phyloP scores from a whole-genome alignment of 1,139 yeast species.

The Taphrina pruni region DNA sequence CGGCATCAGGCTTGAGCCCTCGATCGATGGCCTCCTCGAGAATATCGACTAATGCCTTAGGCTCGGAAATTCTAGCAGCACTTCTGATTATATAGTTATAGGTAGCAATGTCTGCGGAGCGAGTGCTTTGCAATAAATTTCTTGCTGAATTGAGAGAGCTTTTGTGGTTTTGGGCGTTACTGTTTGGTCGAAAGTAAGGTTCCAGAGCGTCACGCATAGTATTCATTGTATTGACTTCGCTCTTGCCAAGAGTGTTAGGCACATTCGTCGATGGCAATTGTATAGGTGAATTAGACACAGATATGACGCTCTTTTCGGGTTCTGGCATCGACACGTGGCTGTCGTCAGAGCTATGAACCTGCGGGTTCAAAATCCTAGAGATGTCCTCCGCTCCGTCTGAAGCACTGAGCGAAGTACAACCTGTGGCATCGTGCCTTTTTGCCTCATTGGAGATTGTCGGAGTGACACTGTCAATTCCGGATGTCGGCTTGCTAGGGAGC shows the following conservation, averaged over 20 bases:
- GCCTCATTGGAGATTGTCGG: neutral
- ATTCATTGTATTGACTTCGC: neutral
- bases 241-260: neutral
- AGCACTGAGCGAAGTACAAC: neutral
- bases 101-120: conserved; percentile 2
- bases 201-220: conserved; percentile 9
- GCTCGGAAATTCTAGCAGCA: conserved; percentile 12
- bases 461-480: neutral
- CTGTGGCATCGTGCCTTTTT: neutral
- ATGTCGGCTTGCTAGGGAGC: neutral
- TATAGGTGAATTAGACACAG: neutral
- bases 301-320: neutral
- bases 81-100: conserved; percentile 23
- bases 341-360: neutral
- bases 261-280: neutral
- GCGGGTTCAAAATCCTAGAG: no score
- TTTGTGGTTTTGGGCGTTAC: conserved; percentile 1
- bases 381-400: neutral
- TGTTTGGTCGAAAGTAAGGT: neutral
- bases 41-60: conserved; percentile 1
- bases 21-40: conserved; percentile 21
- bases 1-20: conserved; percentile 18
- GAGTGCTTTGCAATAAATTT: neutral
- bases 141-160: neutral
- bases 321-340: neutral